phyloP scores from a whole-genome alignment of 2,329 filamentous ascomycete genomes.

The Dactylellina drechsleri region DNA sequence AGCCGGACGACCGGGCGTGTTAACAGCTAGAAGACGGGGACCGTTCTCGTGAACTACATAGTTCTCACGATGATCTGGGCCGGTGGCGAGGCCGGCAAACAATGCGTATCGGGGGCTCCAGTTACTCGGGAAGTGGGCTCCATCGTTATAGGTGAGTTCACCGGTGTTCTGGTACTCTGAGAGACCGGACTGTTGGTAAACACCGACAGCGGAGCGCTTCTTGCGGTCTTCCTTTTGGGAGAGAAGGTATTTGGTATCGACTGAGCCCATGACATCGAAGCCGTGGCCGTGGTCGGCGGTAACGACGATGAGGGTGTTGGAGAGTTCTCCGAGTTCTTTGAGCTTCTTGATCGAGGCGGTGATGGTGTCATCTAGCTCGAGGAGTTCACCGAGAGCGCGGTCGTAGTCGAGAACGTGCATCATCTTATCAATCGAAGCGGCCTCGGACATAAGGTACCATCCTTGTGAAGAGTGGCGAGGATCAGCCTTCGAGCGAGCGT shows the following conservation, averaged over 20 bases:
- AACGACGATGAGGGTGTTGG: slow-evolving; percentile 81
- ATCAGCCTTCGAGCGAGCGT: slow-evolving; percentile 68
- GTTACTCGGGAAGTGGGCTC: slow-evolving; percentile 80
- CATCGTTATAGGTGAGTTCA: slow-evolving; percentile 75
- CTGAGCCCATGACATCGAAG: slow-evolving; percentile 84
- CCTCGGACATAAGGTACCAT: slow-evolving; percentile 89
- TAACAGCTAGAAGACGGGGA: slow-evolving; percentile 71
- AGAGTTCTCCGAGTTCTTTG: slow-evolving; percentile 71
- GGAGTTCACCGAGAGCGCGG: slow-evolving; percentile 82
- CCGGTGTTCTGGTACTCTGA: slow-evolving; percentile 75
- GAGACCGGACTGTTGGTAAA: slow-evolving; percentile 77
- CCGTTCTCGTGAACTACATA: slow-evolving; percentile 76
- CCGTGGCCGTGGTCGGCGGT: slow-evolving; percentile 91
- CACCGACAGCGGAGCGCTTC: slow-evolving; percentile 79
- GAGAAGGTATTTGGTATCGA: slow-evolving; percentile 80
- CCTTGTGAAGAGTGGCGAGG: slow-evolving; percentile 62
- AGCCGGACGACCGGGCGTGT: slow-evolving; percentile 65
- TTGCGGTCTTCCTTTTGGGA: slow-evolving; percentile 73
- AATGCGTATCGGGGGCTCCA: slow-evolving; percentile 88
- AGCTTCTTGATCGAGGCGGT: slow-evolving; percentile 78
- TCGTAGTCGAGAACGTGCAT: slow-evolving; percentile 89
- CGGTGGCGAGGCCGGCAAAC: slow-evolving; percentile 75
- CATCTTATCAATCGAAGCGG: slow-evolving; percentile 86
- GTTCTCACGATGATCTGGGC: slow-evolving; percentile 80
- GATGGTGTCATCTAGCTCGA: slow-evolving; percentile 84